Conservation (phyloP, 179 eudicot species). For the Monotropa hypopitys region DNA sequence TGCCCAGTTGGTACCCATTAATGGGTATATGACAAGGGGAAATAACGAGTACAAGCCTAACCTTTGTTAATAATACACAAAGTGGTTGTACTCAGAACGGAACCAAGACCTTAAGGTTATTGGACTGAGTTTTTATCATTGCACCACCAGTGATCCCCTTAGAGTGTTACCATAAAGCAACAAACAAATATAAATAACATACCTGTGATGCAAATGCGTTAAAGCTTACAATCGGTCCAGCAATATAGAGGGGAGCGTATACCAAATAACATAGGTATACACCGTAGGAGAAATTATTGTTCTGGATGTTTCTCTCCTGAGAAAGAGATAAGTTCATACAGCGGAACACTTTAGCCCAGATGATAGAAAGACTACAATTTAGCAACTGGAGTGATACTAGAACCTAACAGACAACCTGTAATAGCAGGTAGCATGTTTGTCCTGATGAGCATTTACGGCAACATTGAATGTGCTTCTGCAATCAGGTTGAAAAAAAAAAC, state of each 20-base stretch:
- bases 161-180: not conserved
- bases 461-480: slow-evolving; percentile 70
- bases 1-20: too few relatives aligned
- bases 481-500: slow-evolving; percentile 20
- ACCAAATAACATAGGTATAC: slow-evolving; percentile 69
- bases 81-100: too few relatives aligned
- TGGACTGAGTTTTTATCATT: too few relatives aligned
- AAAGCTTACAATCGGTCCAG: slow-evolving; percentile 85
- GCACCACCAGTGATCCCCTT: too few relatives aligned
- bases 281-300: slow-evolving; percentile 47
- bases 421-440: slow-evolving; percentile 56
- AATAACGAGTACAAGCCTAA: too few relatives aligned
- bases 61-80: too few relatives aligned
- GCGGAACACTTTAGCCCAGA: not conserved
- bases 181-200: slow-evolving; percentile 5
- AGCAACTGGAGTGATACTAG: not conserved
- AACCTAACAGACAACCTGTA: slow-evolving; percentile 45
- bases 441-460: slow-evolving; percentile 74
- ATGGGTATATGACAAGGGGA: too few relatives aligned
- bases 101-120: too few relatives aligned
- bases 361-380: not conserved
- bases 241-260: slow-evolving; percentile 93
- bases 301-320: slow-evolving; percentile 65
- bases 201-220: slow-evolving; percentile 97
- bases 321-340: not conserved